Conservation (phyloP, 371 early-diverging fungal species). For the Massospora cicadina region DNA sequence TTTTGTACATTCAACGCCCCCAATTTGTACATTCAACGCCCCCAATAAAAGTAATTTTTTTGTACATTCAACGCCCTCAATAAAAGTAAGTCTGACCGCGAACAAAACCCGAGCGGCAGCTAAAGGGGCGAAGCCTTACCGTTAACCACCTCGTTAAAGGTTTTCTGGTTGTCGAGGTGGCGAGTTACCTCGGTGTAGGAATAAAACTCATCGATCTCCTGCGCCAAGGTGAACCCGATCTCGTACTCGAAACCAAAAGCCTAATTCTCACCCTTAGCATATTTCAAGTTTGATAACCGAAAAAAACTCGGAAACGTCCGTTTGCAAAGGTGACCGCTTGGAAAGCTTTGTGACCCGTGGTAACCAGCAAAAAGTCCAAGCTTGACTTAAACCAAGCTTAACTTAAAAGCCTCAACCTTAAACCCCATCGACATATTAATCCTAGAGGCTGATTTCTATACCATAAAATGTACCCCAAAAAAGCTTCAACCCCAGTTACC, state of each 20-base stretch:
- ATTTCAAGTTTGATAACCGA: background rate
- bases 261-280: background rate
- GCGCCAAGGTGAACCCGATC: background rate
- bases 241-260: background rate
- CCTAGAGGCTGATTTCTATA: no score
- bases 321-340: background rate
- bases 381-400: background rate
- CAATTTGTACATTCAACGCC: no score
- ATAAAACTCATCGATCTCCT: conserved; percentile 10
- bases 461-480: no score
- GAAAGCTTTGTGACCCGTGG: background rate
- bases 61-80: no score
- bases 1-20: no score
- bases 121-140: conserved; percentile 3
- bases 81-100: no score
- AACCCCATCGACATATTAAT: background rate
- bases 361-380: background rate
- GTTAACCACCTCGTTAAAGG: background rate
- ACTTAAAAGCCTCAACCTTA: background rate
- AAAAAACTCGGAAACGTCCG: no score
- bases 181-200: conserved; percentile 4
- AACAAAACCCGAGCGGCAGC: no score
- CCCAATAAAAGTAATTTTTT: no score
- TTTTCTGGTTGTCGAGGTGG: background rate
- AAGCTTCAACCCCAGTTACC: background rate